Conservation (phyloP, 2,329 filamentous ascomycete species). For the Cladosporium sp. region DNA sequence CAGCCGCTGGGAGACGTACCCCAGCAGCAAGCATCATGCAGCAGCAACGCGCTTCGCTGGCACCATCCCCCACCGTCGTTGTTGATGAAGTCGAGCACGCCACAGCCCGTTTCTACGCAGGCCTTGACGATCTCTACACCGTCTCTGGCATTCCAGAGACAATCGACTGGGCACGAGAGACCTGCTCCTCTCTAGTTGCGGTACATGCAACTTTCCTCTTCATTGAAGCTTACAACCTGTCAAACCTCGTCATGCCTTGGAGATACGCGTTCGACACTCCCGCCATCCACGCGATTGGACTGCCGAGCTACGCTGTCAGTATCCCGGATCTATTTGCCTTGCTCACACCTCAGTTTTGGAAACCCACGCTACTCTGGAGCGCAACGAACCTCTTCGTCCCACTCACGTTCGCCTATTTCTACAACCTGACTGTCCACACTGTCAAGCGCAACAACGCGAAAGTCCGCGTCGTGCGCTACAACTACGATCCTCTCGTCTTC, state of each 20-base stretch:
- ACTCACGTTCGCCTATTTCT: conserved; percentile 75
- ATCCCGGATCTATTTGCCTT: conserved; percentile 81
- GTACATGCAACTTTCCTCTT: conserved; percentile 68
- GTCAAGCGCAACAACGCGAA: conserved; percentile 45
- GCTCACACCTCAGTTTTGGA: conserved; percentile 77
- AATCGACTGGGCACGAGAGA: conserved; percentile 66
- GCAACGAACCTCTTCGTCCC: conserved; percentile 70
- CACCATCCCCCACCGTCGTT: conserved; percentile 76
- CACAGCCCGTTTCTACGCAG: conserved; percentile 65
- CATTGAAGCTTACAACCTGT: conserved; percentile 71
- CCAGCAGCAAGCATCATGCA: conserved; percentile 31
- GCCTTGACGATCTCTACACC: conserved; percentile 64
- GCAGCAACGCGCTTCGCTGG: conserved; percentile 49
- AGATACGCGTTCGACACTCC: conserved; percentile 73
- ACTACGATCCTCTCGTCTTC: conserved; percentile 83
- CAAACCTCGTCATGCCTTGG: conserved; percentile 69
- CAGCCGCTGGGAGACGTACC: conserved; percentile 29
- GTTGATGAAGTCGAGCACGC: conserved; percentile 74
- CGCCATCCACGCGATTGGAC: conserved; percentile 56
- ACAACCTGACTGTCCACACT: conserved; percentile 72
- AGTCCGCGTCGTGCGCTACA: conserved; percentile 52
- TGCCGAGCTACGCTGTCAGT: conserved; percentile 53
- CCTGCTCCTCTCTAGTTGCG: conserved; percentile 69
- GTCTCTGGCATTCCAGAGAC: conserved; percentile 66
- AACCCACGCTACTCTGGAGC: conserved; percentile 69